Evolutionary conservation across 345 rosid species (phyloP).

Genomic region (Orychophragmus violaceus): DNA sequence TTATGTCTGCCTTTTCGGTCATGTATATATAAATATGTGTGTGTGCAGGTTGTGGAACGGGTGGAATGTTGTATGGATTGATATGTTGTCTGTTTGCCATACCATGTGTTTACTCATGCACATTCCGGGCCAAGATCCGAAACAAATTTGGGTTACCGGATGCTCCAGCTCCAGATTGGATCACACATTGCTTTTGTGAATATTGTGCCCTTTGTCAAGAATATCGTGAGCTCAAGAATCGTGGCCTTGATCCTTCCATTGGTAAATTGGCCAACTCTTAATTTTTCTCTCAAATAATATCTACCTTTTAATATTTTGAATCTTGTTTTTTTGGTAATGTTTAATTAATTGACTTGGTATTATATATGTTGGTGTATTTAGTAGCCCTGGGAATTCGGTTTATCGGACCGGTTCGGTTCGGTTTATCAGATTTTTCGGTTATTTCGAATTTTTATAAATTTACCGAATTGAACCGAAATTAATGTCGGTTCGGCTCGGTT

Average conservation of each 20-base stretch:
- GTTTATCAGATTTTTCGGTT: too few species aligned
- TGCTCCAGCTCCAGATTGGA: constrained; percentile 41
- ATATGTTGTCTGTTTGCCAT: constrained; percentile 1
- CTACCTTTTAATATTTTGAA: background rate
- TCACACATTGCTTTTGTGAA: constrained; percentile 41
- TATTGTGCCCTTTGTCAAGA: constrained; percentile 49
- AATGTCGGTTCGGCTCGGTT: too few species aligned
- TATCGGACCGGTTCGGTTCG: too few species aligned
- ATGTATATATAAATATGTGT: background rate
- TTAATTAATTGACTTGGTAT: background rate
- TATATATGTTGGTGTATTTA: background rate
- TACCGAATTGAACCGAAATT: too few species aligned
- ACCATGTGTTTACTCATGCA: constrained; percentile 24
- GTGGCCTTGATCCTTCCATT: constrained; percentile 39
- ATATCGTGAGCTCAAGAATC: constrained; percentile 46
- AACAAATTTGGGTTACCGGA: constrained; percentile 37
- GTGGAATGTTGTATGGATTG: constrained; percentile 23
- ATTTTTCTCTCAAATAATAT: background rate
- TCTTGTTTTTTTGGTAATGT: background rate
- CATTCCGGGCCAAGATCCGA: constrained; percentile 37
- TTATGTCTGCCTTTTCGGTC: background rate
- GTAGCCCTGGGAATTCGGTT: too few species aligned
- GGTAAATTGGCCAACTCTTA: constrained; percentile 23
- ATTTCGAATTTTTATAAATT: too few species aligned
- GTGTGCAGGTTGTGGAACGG: constrained; percentile 14